Evolutionary conservation across 805 yeast genomes (phyloP).

Genomic region (Yamadazyma sp.): DNA sequence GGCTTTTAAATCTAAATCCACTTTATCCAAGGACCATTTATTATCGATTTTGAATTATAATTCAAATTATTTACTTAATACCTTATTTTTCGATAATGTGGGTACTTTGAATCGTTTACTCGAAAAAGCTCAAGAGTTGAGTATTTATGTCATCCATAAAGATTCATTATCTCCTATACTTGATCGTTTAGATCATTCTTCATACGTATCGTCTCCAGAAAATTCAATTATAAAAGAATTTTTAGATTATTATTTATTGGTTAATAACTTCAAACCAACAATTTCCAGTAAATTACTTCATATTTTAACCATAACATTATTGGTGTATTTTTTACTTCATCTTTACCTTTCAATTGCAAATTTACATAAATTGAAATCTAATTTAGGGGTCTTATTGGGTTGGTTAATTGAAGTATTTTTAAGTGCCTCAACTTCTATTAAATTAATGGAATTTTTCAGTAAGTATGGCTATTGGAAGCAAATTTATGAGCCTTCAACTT

Average conservation of each 20-base stretch:
- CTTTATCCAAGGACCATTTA: background rate
- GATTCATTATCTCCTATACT: background rate
- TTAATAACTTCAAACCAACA: slow-evolving; percentile 1
- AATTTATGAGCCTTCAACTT: slow-evolving; percentile 25
- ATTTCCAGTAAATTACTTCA: slow-evolving; percentile 1
- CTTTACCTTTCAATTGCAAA: slow-evolving; percentile 31
- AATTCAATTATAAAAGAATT: slow-evolving; percentile 1
- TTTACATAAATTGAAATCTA: slow-evolving; percentile 32
- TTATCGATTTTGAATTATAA: slow-evolving; percentile 21
- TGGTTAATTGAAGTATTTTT: slow-evolving; percentile 30
- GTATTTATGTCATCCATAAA: slow-evolving; percentile 21
- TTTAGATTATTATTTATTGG: slow-evolving; percentile 5
- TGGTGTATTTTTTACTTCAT: slow-evolving; percentile 15
- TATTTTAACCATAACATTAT: background rate
- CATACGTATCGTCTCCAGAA: background rate
- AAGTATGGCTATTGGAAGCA: slow-evolving; percentile 22
- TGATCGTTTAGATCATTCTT: background rate
- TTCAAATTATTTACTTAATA: slow-evolving; percentile 18
- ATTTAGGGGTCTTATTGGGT: slow-evolving; percentile 32
- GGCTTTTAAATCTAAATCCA: slow-evolving; percentile 4
- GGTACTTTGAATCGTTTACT: slow-evolving; percentile 27
- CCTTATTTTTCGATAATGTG: slow-evolving; percentile 24
- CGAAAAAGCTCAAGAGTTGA: slow-evolving; percentile 20
- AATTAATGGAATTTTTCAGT: slow-evolving; percentile 17
- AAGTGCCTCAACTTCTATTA: slow-evolving; percentile 26